Conservation (phyloP, 1,139 yeast genomes). For the Suhomyces panamericanus region DNA sequence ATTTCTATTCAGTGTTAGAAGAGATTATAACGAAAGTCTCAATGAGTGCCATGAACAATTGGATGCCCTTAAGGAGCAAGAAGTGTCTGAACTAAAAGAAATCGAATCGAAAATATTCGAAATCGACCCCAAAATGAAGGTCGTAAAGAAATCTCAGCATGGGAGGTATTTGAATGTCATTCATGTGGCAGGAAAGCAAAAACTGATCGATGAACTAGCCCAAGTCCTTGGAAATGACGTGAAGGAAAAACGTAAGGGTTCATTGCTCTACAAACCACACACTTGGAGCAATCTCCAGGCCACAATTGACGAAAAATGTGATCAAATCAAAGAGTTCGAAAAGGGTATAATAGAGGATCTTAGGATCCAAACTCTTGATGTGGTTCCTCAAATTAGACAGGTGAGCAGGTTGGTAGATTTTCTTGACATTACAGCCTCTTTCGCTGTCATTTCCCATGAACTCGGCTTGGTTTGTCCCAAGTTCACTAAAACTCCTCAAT, state of each 20-base stretch:
- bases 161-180: slow-evolving; percentile 37
- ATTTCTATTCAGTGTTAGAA: slow-evolving; percentile 28
- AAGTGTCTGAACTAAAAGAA: slow-evolving; percentile 20
- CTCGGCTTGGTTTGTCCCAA: slow-evolving; percentile 64
- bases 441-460: slow-evolving; percentile 69
- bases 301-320: slow-evolving; percentile 25
- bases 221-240: slow-evolving; percentile 21
- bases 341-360: slow-evolving; percentile 43
- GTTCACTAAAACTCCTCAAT: slow-evolving; percentile 46
- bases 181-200: slow-evolving; percentile 34
- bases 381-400: slow-evolving; percentile 43
- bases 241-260: slow-evolving; percentile 32
- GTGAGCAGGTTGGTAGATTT: slow-evolving; percentile 56
- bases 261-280: slow-evolving; percentile 32
- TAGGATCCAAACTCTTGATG: slow-evolving; percentile 37
- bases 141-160: slow-evolving; percentile 30
- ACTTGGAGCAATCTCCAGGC: slow-evolving; percentile 37
- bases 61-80: slow-evolving; percentile 27
- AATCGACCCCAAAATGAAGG: slow-evolving; percentile 32
- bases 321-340: slow-evolving; percentile 44
- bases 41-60: slow-evolving; percentile 35
- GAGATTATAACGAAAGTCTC: slow-evolving; percentile 31
- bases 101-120: slow-evolving; percentile 23
- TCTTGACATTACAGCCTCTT: slow-evolving; percentile 72
- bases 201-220: slow-evolving; percentile 25